Evolutionary conservation across 2,329 filamentous ascomycete genomes (phyloP), one percentile per base, ranked within the genome.

Genomic region (Trichoderma hamatum): DNA sequence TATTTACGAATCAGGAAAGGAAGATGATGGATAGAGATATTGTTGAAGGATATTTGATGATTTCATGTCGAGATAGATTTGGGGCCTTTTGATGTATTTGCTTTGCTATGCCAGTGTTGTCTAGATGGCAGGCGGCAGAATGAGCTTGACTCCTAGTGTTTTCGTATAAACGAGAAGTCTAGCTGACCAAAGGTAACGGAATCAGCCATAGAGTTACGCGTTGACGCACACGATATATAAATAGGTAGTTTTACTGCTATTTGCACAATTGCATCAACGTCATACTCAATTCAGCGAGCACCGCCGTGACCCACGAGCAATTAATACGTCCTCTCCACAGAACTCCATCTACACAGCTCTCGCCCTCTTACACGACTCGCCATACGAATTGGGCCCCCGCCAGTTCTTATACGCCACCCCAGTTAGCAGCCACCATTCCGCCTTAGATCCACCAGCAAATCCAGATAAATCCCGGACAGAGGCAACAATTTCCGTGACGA

Each of bases 401-500:
- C 52, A 66, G 36, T 66, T 66, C 56, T 51, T 24, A 5, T 49
- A 36, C 36, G 54, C 54, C 39, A 46, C 54, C 39, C 46, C 54
- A 43, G 19, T 64, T 52, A 64, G 51, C 21, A 54, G 46, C 59
- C 19, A 11, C 32, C 32, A 46, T n/a, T 51, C 46, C 10, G 3
- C 14, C 24, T 32, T 11, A 16, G 54, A 67, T 59, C 63, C 63
- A 67, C 63, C 30, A 67, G 63, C 63, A 67, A 67, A 59, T 34
- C 63, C 63, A 49, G 52, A 51, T 32, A 51, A 59, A 59, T 51
- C 54, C 63, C 63, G 63, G 49, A 67, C 14, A 59, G n/a, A 36
- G 63, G 63, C 63, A 67, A 67, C 39, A 67, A 58, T 67, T 39
- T 59, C 63, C 63, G 63, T 46, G 32, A 14, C 21, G 56, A 54